These are phyloP conservation scores for Aspergillus pseudoviridinutans DNA, from an alignment of 2,329 filamentous ascomycete species.

Conservation along the genomic window DNA sequence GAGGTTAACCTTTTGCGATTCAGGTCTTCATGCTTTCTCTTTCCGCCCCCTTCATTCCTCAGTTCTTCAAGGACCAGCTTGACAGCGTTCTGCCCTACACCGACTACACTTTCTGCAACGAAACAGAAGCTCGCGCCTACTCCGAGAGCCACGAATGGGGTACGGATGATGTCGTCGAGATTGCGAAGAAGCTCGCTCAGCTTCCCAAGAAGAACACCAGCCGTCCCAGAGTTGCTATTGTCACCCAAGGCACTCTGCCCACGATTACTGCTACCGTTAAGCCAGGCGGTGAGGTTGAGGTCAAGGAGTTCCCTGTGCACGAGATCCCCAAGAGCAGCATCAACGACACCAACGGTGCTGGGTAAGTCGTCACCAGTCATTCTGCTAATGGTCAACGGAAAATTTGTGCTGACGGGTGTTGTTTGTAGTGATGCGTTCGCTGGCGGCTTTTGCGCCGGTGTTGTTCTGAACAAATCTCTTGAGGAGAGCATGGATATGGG, in stretches of 20 bases:
- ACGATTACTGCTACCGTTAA: slow-evolving; percentile 76
- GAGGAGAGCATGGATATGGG: slow-evolving; percentile 82
- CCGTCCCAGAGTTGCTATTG: slow-evolving; percentile 78
- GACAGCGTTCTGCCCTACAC: slow-evolving; percentile 85
- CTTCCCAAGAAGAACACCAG: slow-evolving; percentile 88
- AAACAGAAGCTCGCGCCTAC: slow-evolving; percentile 87
- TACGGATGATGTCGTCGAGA: slow-evolving; percentile 74
- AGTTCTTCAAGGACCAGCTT: slow-evolving; percentile 96
- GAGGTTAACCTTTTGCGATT: slow-evolving; percentile 5
- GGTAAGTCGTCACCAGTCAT: slow-evolving; percentile 37
- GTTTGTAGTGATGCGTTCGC: slow-evolving; percentile 78
- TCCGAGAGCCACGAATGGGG: slow-evolving; percentile 74
- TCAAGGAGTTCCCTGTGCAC: slow-evolving; percentile 78
- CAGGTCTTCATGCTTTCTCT: slow-evolving; percentile 80
- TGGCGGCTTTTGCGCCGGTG: slow-evolving; percentile 84
- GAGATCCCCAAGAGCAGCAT: slow-evolving; percentile 73
- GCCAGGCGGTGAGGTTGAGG: slow-evolving; percentile 58
- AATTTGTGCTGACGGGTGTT: slow-evolving; percentile 11
- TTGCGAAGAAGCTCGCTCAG: slow-evolving; percentile 79
- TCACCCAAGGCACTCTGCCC: slow-evolving; percentile 91
- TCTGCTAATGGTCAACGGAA: neutral
- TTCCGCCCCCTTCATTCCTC: slow-evolving; percentile 89
- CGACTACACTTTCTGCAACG: slow-evolving; percentile 95
- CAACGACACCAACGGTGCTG: slow-evolving; percentile 94
- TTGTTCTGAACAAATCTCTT: slow-evolving; percentile 78